phyloP scores from a whole-genome alignment of 139 green algal genomes.

The Haematococcus sp. region DNA sequence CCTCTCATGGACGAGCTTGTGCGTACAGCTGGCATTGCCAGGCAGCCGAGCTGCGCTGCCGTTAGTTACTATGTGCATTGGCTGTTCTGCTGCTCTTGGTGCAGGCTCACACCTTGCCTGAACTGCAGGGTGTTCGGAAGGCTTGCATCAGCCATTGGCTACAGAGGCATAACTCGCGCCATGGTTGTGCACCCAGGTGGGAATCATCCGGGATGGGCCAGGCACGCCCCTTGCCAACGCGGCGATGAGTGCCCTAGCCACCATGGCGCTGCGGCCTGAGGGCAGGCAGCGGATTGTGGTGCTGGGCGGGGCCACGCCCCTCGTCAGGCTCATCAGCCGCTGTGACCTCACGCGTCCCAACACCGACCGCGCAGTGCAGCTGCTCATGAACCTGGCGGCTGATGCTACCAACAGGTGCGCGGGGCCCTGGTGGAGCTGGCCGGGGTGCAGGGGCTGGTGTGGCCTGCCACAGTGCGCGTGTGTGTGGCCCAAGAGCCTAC shows the following conservation, averaged over 20 bases:
- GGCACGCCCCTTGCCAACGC: constrained; percentile 9
- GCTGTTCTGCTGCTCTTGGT: too few species aligned
- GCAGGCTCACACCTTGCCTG: too few species aligned
- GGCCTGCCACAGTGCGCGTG: too few species aligned
- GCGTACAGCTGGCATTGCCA: too few species aligned
- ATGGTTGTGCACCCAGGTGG: background rate
- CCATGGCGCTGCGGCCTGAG: constrained; percentile 29
- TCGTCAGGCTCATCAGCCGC: constrained; percentile 15
- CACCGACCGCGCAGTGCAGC: constrained; percentile 26
- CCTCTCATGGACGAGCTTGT: constrained; percentile 25
- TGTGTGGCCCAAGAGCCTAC: too few species aligned
- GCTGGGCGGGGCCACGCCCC: constrained; percentile 4
- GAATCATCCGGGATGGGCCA: constrained; percentile 19
- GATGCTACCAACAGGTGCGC: constrained; percentile 27
- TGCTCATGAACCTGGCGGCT: constrained; percentile 42
- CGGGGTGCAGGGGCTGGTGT: too few species aligned
- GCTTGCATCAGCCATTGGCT: too few species aligned
- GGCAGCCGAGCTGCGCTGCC: too few species aligned
- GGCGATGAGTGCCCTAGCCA: constrained; percentile 23
- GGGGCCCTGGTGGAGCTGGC: too few species aligned
- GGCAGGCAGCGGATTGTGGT: constrained; percentile 28
- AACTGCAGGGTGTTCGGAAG: too few species aligned
- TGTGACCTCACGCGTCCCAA: constrained; percentile 21
- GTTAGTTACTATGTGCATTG: too few species aligned
- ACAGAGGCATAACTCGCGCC: too few species aligned